These are phyloP conservation scores for Tylopilus cervinicoccineus DNA, from an alignment of 768 basidiomycete species.

Conservation along the genomic window DNA sequence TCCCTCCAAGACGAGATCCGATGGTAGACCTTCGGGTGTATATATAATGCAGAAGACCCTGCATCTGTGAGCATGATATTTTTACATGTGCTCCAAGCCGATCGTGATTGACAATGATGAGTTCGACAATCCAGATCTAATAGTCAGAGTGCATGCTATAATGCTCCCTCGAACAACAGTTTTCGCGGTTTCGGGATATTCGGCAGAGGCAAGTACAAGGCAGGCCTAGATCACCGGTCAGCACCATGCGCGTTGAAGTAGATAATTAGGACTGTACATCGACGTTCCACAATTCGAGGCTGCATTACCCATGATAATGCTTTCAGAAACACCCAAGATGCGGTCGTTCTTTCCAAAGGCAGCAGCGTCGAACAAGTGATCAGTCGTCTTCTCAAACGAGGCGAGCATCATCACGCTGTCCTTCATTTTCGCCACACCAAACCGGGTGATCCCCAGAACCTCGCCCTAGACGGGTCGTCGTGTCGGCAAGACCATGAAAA, in stretches of 20 bases:
- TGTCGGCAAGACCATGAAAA: background rate
- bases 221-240: conserved; percentile 29
- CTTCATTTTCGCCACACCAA: conserved; percentile 99
- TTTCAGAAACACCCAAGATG: conserved; percentile 96
- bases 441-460: conserved; percentile 96
- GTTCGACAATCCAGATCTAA: background rate
- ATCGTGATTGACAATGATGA: background rate
- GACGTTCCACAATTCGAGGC: conserved; percentile 94
- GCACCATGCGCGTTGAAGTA: background rate
- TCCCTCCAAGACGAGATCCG: background rate
- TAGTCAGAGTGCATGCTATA: conserved; percentile 10
- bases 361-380: conserved; percentile 97
- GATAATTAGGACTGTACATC: conserved; percentile 53
- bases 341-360: conserved; percentile 93
- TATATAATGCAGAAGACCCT: background rate
- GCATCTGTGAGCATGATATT: background rate
- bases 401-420: conserved; percentile 99
- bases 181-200: conserved; percentile 33
- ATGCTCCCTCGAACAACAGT: conserved; percentile 33
- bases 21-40: too few species aligned
- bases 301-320: conserved; percentile 98
- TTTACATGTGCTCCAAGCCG: background rate
- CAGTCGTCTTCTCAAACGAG: conserved; percentile 99
- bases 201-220: conserved; percentile 31
- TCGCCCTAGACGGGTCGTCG: conserved; percentile 62